phyloP scores from a whole-genome alignment of 805 yeast genomes.

The Phaffomyces antillensis region DNA sequence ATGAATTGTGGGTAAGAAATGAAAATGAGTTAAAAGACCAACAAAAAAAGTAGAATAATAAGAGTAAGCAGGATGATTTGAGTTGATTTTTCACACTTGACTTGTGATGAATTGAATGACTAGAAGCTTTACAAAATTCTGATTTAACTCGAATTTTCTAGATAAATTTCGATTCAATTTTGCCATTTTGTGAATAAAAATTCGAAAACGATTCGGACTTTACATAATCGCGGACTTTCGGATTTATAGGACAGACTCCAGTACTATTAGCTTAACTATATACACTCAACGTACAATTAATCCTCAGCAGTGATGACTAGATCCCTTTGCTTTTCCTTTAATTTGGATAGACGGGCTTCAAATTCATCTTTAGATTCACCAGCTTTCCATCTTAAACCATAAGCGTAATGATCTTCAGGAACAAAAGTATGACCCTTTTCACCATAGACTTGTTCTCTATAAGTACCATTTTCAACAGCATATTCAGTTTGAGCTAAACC shows the following conservation, averaged over 20 bases:
- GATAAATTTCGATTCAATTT: no score
- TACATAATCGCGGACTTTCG: no score
- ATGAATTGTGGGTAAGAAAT: no score
- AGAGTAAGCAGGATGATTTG: no score
- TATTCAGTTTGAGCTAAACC: conserved; percentile 27
- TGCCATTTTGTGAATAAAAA: no score
- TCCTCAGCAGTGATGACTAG: conserved; percentile 6
- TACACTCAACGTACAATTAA: neutral
- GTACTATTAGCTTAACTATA: neutral
- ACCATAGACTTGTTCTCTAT: conserved; percentile 10
- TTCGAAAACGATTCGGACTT: no score
- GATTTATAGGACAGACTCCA: neutral
- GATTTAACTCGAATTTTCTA: no score
- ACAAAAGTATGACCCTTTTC: conserved; percentile 7
- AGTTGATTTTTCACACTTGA: no score
- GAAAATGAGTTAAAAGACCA: no score
- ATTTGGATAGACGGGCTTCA: conserved; percentile 2
- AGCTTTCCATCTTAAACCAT: conserved; percentile 8
- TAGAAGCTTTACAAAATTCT: no score
- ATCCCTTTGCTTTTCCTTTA: conserved; percentile 1
- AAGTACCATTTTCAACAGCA: conserved; percentile 8
- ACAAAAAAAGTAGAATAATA: no score
- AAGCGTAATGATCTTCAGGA: conserved; percentile 8
- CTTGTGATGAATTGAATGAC: no score
- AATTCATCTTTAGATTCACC: conserved; percentile 9